Percentiles rank a stretch among this genome's conserved stretches.
Evolutionary conservation across 306 rosid genomes (phyloP).

Genomic region (Geum urbanum): DNA sequence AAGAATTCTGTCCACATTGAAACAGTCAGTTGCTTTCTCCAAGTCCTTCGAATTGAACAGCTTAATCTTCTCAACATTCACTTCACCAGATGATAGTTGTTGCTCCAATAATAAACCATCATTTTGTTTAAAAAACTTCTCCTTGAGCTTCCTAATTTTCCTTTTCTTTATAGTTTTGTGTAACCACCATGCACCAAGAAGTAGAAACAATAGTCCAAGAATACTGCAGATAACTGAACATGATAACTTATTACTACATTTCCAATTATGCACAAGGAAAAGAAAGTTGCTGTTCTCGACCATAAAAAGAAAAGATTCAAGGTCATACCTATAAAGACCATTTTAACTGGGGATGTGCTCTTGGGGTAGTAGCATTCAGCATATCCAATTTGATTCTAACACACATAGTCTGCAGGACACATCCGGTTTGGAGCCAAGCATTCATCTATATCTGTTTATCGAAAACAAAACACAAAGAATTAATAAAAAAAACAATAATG

Average conservation of each 20-base stretch:
- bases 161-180: constrained; percentile 5
- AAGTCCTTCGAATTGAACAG: constrained; percentile 11
- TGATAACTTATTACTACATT: too few relatives aligned
- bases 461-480: too few relatives aligned
- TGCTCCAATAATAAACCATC: constrained; percentile 17
- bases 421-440: not conserved
- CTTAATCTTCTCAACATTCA: not conserved
- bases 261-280: too few relatives aligned
- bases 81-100: not conserved
- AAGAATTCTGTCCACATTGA: constrained; percentile 17
- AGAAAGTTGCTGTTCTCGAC: too few relatives aligned
- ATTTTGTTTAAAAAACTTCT: constrained; percentile 14
- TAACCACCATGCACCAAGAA: not conserved
- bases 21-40: constrained; percentile 15
- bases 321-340: too few relatives aligned
- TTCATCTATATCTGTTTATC: not conserved
- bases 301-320: too few relatives aligned
- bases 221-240: not conserved
- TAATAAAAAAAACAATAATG: too few relatives aligned
- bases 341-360: too few relatives aligned
- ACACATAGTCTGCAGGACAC: not conserved
- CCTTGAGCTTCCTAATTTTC: constrained; percentile 1
- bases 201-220: not conserved
- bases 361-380: not conserved
- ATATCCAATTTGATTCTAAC: not conserved